A percentile compares a stretch with the other conserved stretches of the same genome.
Evolutionary conservation across 164 flowering plant genomes (phyloP).

Genomic region (Stephania japonica): DNA sequence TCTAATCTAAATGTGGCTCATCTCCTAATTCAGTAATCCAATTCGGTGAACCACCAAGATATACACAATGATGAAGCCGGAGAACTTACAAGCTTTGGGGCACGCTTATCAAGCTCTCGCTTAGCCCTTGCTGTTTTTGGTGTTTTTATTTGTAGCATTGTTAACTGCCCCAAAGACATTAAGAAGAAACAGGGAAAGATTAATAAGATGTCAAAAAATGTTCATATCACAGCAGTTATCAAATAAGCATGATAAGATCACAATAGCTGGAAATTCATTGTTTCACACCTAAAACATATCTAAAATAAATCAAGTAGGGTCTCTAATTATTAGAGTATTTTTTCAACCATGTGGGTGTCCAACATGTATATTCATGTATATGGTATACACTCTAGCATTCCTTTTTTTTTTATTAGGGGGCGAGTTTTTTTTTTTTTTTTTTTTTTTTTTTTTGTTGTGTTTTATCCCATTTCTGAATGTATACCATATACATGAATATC

Average conservation of each 20-base stretch:
- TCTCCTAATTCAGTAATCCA: background rate
- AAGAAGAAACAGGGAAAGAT: background rate
- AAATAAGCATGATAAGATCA: background rate
- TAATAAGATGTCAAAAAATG: background rate
- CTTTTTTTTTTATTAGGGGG: too few species aligned
- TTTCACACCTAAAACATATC: background rate
- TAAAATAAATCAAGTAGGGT: too few species aligned
- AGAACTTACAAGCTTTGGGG: slow-evolving; percentile 42
- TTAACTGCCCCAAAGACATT: slow-evolving; percentile 12
- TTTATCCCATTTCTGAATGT: too few species aligned
- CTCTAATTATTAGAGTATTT: too few species aligned
- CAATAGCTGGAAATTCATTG: background rate
- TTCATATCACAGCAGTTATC: background rate
- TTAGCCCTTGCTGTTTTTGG: slow-evolving; percentile 31
- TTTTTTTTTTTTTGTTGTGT: too few species aligned
- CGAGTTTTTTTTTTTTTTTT: too few species aligned
- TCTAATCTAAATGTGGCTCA: background rate
- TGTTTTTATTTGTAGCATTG: slow-evolving; percentile 32
- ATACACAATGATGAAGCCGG: background rate
- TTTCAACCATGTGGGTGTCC: too few species aligned
- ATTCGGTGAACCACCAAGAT: background rate
- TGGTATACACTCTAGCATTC: too few species aligned
- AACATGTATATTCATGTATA: too few species aligned
- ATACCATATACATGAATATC: too few species aligned
- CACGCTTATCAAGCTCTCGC: slow-evolving; percentile 45